These are phyloP conservation scores for Neofusicoccum kwambonambiense DNA, from an alignment of 2,329 filamentous ascomycete species.

Conservation along the genomic window DNA sequence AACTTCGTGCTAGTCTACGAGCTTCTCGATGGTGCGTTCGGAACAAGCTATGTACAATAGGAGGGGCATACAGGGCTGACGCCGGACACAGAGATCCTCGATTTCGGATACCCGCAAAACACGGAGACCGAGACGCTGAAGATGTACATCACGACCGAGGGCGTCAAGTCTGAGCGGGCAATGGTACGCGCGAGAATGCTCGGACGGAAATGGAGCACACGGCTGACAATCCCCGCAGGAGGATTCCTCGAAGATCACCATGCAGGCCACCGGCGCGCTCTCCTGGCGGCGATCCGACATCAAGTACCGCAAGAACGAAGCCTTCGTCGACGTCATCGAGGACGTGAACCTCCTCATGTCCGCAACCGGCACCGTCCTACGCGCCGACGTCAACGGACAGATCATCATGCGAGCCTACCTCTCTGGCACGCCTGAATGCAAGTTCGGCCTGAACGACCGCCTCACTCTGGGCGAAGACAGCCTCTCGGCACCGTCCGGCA, in stretches of 20 bases:
- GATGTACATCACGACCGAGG: constrained; percentile 99
- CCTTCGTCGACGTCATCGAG: constrained; percentile 98
- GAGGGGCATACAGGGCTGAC: neutral
- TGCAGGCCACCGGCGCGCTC: constrained; percentile 95
- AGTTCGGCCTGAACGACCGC: constrained; percentile 96
- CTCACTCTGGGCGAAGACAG: constrained; percentile 73
- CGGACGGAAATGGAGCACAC: neutral
- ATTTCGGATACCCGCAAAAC: constrained; percentile 98
- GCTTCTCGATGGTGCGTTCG: constrained; percentile 76
- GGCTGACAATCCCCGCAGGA: constrained; percentile 48
- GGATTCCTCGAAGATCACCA: constrained; percentile 96
- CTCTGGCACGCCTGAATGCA: constrained; percentile 94
- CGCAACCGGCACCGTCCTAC: constrained; percentile 90
- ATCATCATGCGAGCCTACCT: constrained; percentile 99
- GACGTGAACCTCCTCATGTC: constrained; percentile 99
- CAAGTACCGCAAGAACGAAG: constrained; percentile 99
- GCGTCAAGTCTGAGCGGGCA: constrained; percentile 85
- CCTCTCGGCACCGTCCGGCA: constrained; percentile 66
- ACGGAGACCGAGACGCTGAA: constrained; percentile 98
- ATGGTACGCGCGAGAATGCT: constrained; percentile 43
- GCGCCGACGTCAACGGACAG: constrained; percentile 93
- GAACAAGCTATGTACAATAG: neutral
- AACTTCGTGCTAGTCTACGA: constrained; percentile 99
- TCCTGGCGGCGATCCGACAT: constrained; percentile 98
- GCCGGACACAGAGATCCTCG: constrained; percentile 74